Evolutionary conservation across 2,329 filamentous ascomycete genomes (phyloP).

Genomic region (Nemania sp.): DNA sequence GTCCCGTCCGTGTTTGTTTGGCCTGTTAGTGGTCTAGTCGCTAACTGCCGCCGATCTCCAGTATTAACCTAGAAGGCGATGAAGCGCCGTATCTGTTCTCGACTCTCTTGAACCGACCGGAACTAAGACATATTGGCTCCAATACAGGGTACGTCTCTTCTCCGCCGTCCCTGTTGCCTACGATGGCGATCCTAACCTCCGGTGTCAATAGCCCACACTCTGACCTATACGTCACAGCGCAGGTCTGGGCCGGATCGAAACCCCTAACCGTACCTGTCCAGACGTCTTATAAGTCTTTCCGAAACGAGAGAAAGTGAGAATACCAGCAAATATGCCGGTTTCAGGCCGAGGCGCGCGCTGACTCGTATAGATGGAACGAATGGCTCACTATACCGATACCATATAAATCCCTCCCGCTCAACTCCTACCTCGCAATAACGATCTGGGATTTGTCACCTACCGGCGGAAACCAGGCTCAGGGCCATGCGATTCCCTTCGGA

Average conservation of each 20-base stretch:
- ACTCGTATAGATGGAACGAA: conserved; percentile 81
- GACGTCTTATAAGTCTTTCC: conserved; percentile 92
- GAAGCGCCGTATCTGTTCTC: conserved; percentile 81
- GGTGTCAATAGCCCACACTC: conserved; percentile 72
- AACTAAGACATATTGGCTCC: conserved; percentile 88
- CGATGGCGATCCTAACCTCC: conserved; percentile 45
- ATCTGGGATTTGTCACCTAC: conserved; percentile 93
- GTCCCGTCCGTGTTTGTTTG: background rate
- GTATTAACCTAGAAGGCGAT: conserved; percentile 74
- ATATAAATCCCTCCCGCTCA: conserved; percentile 83
- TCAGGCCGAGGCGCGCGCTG: conserved; percentile 11
- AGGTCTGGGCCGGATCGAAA: conserved; percentile 96
- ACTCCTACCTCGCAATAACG: conserved; percentile 89
- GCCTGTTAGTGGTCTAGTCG: background rate
- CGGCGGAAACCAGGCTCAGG: conserved; percentile 75
- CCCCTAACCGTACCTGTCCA: conserved; percentile 91
- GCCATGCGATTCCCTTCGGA: conserved; percentile 89
- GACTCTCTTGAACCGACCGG: conserved; percentile 79
- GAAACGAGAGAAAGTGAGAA: conserved; percentile 69
- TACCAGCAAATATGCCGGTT: conserved; percentile 30
- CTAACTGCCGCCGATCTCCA: conserved; percentile 42
- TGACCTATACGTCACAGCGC: conserved; percentile 91
- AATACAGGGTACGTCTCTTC: conserved; percentile 72
- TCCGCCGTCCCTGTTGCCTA: background rate
- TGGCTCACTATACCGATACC: conserved; percentile 91